Evolutionary conservation across 208 protist species (phyloP).

Genomic region (Acanthamoeba castellanii): DNA sequence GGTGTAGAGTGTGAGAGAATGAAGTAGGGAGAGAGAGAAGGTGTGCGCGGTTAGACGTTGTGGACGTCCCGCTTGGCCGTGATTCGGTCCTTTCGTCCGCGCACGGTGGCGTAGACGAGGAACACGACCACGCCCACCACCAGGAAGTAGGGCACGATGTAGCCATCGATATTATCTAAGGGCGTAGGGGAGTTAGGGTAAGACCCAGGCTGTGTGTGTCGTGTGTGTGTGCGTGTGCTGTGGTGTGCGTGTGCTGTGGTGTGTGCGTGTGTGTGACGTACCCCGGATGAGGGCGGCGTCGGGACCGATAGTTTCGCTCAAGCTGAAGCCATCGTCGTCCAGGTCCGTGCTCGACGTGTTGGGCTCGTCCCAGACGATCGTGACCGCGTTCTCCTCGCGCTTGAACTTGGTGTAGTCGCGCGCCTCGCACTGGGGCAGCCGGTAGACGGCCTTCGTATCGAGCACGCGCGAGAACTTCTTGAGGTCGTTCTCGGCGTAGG

Average conservation of each 20-base stretch:
- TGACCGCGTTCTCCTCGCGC: neutral
- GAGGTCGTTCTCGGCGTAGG: conserved; percentile 62
- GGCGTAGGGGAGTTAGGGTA: too few species aligned
- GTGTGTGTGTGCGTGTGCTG: neutral
- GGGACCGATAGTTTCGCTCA: conserved; percentile 47
- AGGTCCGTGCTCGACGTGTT: neutral
- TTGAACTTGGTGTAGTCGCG: conserved; percentile 19
- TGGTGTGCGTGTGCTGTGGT: too few species aligned
- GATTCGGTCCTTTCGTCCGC: conserved; percentile 37
- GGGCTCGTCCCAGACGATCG: conserved; percentile 35
- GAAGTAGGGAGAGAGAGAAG: neutral
- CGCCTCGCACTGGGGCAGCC: conserved; percentile 21
- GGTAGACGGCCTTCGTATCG: neutral
- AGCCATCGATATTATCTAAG: conserved; percentile 35
- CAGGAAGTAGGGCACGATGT: conserved; percentile 60
- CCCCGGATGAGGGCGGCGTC: conserved; percentile 35
- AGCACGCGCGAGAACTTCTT: conserved; percentile 67
- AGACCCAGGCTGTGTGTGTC: neutral
- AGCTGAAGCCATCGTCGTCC: conserved; percentile 44
- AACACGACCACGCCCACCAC: conserved; percentile 53
- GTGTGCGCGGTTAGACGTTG: neutral
- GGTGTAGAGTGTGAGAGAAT: neutral
- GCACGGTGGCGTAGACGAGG: conserved; percentile 51
- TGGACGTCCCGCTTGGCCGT: conserved; percentile 43
- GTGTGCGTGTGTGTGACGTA: neutral